Evolutionary conservation across 306 rosid species (phyloP), one percentile per base, ranked within the genome.

Genomic region (Quercus cerris): DNA sequence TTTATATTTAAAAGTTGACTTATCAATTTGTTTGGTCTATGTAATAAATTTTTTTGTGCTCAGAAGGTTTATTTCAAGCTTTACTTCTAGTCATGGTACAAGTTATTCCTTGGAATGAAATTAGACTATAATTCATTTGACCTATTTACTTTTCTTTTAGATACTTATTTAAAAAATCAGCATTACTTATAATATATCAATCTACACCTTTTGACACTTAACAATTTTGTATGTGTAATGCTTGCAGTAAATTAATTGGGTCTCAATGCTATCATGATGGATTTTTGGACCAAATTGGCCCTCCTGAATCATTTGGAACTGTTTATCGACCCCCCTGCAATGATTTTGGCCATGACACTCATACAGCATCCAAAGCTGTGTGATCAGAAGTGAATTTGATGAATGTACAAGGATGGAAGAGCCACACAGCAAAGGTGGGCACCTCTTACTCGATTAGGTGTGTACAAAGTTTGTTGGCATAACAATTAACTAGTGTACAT

Each of bases 311-410:
- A 17, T 12, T n/a, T 44, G 58, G 27, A 13, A 3, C 75, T 9
- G 4, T 70, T 1, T 70, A 3, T 15, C 17, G 23, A 15, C 51
- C 66, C 1, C 27, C 74, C 6, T 7, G 80, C 19, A 73, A 77
- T 15, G 63, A 52, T 66, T 46, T 13, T 25, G 80, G 80, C 25
- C 80, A 77, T 30, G 80, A 64, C 10, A 77, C 62, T 31, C 80
- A 77, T 23, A 77, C 63, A 1, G 46, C 55, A 6, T 66, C 80
- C 5, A 66, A 13, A 5, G 52, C 22, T 6, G 80, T 20, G 0
- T 71, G 61, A 25, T 9, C 58, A 8, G 79, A 41, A 44, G 27
- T 63, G 59, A 49, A 61, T 38, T 10, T 10, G 15, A 9, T 38
- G 46, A 38, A 38, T 41, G 12, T 41, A 11, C 55, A 13, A 5